Percentiles rank a stretch among this genome's conserved stretches.
These are phyloP conservation scores for Schoenoplectus tabernaemontani DNA, from an alignment of 202 grass and related monocot species.

Conservation along the genomic window DNA sequence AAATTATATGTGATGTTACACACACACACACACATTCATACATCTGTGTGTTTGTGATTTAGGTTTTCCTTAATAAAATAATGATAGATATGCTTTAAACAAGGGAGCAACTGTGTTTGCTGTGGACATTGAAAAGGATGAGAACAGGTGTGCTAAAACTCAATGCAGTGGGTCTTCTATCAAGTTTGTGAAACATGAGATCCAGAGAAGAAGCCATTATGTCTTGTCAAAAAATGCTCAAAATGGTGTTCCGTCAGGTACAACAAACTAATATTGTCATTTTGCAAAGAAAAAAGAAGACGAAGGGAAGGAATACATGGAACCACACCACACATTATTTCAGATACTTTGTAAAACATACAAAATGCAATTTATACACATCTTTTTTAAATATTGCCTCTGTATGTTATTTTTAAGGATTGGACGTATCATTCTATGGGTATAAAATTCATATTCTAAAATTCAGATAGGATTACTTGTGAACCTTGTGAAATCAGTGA, in stretches of 20 bases:
- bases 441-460: constrained; percentile 1
- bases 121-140: constrained; percentile 56
- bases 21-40: neutral
- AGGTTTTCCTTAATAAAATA: constrained; percentile 18
- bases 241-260: constrained; percentile 27
- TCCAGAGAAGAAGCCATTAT: constrained; percentile 53
- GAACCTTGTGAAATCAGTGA: neutral
- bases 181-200: constrained; percentile 45
- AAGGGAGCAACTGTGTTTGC: constrained; percentile 60
- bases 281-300: neutral
- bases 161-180: constrained; percentile 30
- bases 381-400: neutral
- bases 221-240: constrained; percentile 25
- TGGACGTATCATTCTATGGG: neutral
- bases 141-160: constrained; percentile 23
- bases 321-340: neutral
- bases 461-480: neutral
- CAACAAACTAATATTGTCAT: neutral
- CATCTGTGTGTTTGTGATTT: neutral
- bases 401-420: neutral
- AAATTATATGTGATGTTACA: neutral
- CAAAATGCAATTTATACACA: neutral
- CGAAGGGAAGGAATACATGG: neutral
- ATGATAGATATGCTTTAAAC: constrained; percentile 76
- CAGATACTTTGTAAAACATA: neutral